A percentile compares a stretch with the other conserved stretches of the same genome.
phyloP scores from a whole-genome alignment of 768 basidiomycete species.

The Russula dissimulans region DNA sequence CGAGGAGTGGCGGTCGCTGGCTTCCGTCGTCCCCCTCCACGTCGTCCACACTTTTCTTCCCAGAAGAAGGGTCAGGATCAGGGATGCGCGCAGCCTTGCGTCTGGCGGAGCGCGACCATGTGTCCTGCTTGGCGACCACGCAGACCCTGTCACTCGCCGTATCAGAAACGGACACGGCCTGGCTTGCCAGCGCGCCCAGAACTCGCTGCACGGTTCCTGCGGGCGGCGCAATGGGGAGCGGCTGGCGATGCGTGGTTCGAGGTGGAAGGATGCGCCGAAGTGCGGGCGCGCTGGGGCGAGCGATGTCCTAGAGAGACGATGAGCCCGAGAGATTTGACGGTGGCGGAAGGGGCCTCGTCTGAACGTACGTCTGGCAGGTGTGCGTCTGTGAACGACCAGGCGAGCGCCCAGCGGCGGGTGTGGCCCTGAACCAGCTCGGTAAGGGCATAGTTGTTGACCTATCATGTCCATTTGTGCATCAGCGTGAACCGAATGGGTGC shows the following conservation, averaged over 20 bases:
- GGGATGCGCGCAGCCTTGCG: slow-evolving; percentile 26
- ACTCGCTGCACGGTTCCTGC: slow-evolving; percentile 23
- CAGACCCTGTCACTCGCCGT: background rate
- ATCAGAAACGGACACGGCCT: slow-evolving; percentile 14
- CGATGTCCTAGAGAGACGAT: slow-evolving; percentile 31
- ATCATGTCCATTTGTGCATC: background rate
- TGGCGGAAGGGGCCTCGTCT: background rate
- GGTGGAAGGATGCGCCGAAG: slow-evolving; percentile 48
- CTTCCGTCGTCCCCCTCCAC: background rate
- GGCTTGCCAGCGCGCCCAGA: slow-evolving; percentile 29
- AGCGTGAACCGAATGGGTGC: background rate
- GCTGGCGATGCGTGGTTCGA: slow-evolving; percentile 46
- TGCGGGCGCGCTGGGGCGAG: slow-evolving; percentile 32
- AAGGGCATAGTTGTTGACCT: slow-evolving; percentile 85
- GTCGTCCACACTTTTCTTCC: background rate
- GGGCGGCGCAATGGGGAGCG: slow-evolving; percentile 21
- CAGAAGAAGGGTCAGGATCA: background rate
- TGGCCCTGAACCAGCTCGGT: slow-evolving; percentile 79
- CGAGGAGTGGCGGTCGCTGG: background rate
- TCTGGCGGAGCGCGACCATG: slow-evolving; percentile 64
- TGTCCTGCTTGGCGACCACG: slow-evolving; percentile 29
- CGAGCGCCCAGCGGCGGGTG: slow-evolving; percentile 88
- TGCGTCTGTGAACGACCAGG: slow-evolving; percentile 64
- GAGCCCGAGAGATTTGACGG: slow-evolving; percentile 20
- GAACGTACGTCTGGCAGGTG: slow-evolving; percentile 71